These are phyloP conservation scores for Boletellus emodensis DNA, from an alignment of 768 basidiomycete species.

Conservation along the genomic window DNA sequence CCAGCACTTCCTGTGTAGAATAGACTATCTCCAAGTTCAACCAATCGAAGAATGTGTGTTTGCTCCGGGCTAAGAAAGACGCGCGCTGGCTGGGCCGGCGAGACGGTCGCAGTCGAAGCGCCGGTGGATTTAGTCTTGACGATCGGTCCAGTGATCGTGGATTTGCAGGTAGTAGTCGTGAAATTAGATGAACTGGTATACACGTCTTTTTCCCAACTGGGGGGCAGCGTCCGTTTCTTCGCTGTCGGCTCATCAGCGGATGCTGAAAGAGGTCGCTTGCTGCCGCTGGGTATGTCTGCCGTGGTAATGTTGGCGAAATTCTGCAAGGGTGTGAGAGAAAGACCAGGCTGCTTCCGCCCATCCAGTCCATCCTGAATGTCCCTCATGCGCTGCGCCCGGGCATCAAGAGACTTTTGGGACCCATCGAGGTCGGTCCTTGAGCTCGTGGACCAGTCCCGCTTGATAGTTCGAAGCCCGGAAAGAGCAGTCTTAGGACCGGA, in stretches of 20 bases:
- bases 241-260: conserved; percentile 26
- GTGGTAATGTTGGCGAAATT: conserved; percentile 12
- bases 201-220: conserved; percentile 41
- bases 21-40: conserved; percentile 65
- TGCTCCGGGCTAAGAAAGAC: conserved; percentile 84
- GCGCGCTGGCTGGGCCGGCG: conserved; percentile 28
- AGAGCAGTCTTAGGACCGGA: conserved; percentile 33
- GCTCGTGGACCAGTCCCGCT: conserved; percentile 59
- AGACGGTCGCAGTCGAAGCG: neutral
- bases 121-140: conserved; percentile 6
- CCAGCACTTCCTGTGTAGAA: conserved; percentile 99
- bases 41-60: conserved; percentile 74
- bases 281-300: conserved; percentile 22
- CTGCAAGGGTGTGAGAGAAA: conserved; percentile 8
- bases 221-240: conserved; percentile 59
- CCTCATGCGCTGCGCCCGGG: conserved; percentile 42
- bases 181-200: conserved; percentile 36
- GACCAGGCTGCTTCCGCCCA: conserved; percentile 34
- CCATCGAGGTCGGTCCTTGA: conserved; percentile 31
- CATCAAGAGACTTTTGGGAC: conserved; percentile 20
- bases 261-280: conserved; percentile 31
- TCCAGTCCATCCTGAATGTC: conserved; percentile 57
- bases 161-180: conserved; percentile 5
- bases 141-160: conserved; percentile 14
- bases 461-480: conserved; percentile 60